Evolutionary conservation across 768 basidiomycete genomes (phyloP), one percentile per base, ranked within the genome.

Genomic region (Rhizopogon vulgaris): DNA sequence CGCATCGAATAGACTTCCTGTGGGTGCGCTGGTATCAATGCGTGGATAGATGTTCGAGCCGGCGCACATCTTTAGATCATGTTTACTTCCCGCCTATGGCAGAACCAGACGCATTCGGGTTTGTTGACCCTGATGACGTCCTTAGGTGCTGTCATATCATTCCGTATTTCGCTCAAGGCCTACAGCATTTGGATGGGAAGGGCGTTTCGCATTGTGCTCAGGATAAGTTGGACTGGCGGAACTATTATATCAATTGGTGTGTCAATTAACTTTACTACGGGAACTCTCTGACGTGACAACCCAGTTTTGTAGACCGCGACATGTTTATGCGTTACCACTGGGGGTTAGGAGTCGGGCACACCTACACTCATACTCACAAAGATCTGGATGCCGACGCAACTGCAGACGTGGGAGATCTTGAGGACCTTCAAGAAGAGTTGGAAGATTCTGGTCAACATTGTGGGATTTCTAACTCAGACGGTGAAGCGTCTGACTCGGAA

Each of bases 211-310:
- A 18, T 12, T 49, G 34, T 41, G 41, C 49, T 6, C 22, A 34
- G 14, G 52, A 56, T 49, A 37, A 24, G 6, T 1, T 22, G 6
- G 49, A 56, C 40, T 54, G 53, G 53, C 32, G 27, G 8, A 22
- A 2, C 11, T 56, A 56, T 36, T 56, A 56, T 51, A 18, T 56
- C n/a, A 56, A 56, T 34, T 0, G 48, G 56, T 56, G 27, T 1
- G 38, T 25, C 4, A 6, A 34, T 24, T 40, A 39, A 6, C n/a
- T 7, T 4, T 22, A 28, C 6, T 9, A 17, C 5, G 10, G 6
- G 6, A 22, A 10, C 36, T 14, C 38, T 45, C 14, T 37, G 14
- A 42, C 5, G 2, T 18, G 11, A 24, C 12, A 11, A 4, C 28
- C 12, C 15, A 55, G 51, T 7, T 55, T 55, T 30, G 34, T 55